Evolutionary conservation across 2,329 filamentous ascomycete species (phyloP), one percentile per base, ranked within the genome.

Genomic region (Botrytis paeoniae): DNA sequence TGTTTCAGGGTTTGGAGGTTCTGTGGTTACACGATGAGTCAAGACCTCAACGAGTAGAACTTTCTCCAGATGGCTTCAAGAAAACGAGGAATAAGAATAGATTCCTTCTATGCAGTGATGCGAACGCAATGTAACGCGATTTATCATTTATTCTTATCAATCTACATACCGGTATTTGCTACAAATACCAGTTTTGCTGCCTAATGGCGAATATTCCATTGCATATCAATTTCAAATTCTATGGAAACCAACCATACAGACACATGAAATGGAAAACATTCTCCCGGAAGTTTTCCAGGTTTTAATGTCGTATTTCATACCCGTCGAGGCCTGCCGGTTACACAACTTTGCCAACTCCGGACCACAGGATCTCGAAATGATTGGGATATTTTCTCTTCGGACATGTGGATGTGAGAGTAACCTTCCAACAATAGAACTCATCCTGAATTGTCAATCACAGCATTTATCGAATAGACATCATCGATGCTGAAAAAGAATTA

Each of bases 341-440:
- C 43, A 65, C 63, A 35, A 51, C 32, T 51, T 65, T 12, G 29
- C 63, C 43, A 65, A 65, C 32, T 35, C 32, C 32, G 29, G 20
- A 51, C 43, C 63, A 51, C 63, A 51, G 43, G 32, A 65, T 51
- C 43, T 51, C 29, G 32, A 65, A 35, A 29, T 16, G 16, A 48
- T 62, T 35, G 39, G 37, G 37, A 62, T 37, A 62, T 63, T 63
- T 37, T 43, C 18, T 9, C 43, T 51, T 65, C 63, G 43, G 63
- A 65, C 43, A 35, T 65, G 63, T 37, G 63, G 43, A 65, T 65
- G 32, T 65, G 63, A 22, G 25, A 51, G 43, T 51, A 48, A 48
- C 63, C 41, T 51, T 48, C 9, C 43, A 37, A 37, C 29, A 9
- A 65, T 22, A 51, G 22, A n/a, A 29, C 22, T n/a, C 43, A 48